Evolutionary conservation across 805 yeast species (phyloP), one percentile per base, ranked within the genome.

Genomic region (Sugiyamaella boreocaroliniensis): DNA sequence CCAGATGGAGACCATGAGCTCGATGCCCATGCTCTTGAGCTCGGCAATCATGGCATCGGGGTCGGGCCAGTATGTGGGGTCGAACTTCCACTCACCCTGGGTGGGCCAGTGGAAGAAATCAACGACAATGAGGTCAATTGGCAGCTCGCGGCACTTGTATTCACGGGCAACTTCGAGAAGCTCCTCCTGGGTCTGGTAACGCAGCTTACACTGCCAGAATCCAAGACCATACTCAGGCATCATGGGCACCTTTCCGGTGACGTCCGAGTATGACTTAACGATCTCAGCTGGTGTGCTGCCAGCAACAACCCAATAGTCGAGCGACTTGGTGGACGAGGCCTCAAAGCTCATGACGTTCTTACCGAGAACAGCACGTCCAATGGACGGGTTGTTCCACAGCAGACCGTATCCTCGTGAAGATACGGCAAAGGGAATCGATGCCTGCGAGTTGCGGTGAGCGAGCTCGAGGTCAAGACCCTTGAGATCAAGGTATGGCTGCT

Each of bases 1-100:
- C 60, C 60, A 57, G 45, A 57, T 53, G 10, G 60, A 57, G 20
- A 57, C 60, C 58, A 57, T 55, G 12, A 57, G 45, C 41, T 57
- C 58, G 42, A 57, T 49, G 8, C 45, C 42, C 29, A 57, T 32
- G 14, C 43, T 47, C 41, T 55, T 42, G 40, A 57, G 55, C 48
- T 57, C 60, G 19, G 43, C 20, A 15, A 57, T 37, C 58, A 55
- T 57, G 40, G 58, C 58, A 40, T 53, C 60, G 11, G 60, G 58
- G 29, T 57, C 60, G 22, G 60, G 60, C 60, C 58, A 57, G 47
- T 50, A 57, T 8, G 51, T 50, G 10, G 52, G 53, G 34, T 57
- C 60, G 26, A 52, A 57, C 34, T 48, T 55, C 58, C 58, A 55
- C 20, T 55, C 60, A 5, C 60, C 60, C 41, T 57, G 58, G 20